A percentile compares a stretch with the other conserved stretches of the same genome.
phyloP scores from a whole-genome alignment of 2,329 filamentous ascomycete species.

The Ceratocystiopsis minuta region DNA sequence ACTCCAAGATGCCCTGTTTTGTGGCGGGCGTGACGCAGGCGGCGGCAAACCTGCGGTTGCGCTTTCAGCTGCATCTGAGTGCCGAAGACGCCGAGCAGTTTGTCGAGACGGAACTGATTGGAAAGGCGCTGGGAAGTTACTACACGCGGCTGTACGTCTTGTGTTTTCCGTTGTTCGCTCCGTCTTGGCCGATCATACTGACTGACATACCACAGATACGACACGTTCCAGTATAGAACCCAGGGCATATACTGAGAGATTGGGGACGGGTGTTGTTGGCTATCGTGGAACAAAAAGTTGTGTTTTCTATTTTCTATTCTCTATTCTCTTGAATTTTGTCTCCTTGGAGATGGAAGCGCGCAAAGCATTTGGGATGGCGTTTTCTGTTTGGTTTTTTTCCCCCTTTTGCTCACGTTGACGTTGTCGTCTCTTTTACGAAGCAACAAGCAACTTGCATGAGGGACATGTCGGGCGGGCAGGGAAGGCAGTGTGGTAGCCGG shows the following conservation, averaged over 20 bases:
- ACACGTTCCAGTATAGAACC: conserved; percentile 75
- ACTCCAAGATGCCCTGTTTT: conserved; percentile 75
- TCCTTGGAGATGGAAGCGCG: too few species aligned
- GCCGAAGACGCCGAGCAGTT: conserved; percentile 66
- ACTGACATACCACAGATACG: conserved; percentile 36
- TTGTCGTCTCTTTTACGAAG: background rate
- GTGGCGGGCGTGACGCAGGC: conserved; percentile 54
- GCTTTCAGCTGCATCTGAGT: conserved; percentile 69
- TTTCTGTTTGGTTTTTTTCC: background rate
- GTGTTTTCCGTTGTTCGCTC: background rate
- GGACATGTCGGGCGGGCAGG: too few species aligned
- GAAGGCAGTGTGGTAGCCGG: too few species aligned
- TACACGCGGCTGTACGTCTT: conserved; percentile 63
- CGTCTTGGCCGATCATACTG: background rate
- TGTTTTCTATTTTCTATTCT: too few species aligned
- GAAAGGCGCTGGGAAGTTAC: conserved; percentile 70
- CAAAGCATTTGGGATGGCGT: conserved; percentile 6
- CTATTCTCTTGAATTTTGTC: too few species aligned
- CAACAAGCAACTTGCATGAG: too few species aligned
- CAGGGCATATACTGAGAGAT: conserved; percentile 57
- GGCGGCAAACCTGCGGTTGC: conserved; percentile 48
- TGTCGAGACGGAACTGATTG: conserved; percentile 63
- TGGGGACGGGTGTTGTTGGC: too few species aligned
- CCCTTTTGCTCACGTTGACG: background rate
- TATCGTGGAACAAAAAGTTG: too few species aligned